Base-by-base conservation (phyloP, 2,329 filamentous ascomycete genomes). In the Fusarium protoensiforme region DNA sequence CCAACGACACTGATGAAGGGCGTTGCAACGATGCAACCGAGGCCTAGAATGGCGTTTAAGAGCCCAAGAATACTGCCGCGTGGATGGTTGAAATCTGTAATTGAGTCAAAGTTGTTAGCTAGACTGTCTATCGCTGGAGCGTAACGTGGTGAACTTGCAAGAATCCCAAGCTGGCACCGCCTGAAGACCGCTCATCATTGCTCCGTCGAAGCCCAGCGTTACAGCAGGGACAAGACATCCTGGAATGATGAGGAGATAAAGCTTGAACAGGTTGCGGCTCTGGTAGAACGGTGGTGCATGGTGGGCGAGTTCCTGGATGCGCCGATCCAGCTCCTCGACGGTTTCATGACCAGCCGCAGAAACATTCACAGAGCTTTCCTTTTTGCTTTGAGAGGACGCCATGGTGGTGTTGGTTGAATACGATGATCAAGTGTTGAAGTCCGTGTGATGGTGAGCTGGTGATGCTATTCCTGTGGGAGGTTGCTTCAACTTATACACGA, bases 151-250 rank as follows among this genome's bases (percentile, higher is more conserved):
- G 16, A 16, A 57, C 71, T 41, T 41, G 71, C 71, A 76, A 18
- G 41, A 22, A 43, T 76, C 66, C 74, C 74, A 76, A 1, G 63
- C 43, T 1, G 72, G 69, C 0, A 77, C 69, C 4, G 70, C 72
- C 8, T 76, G 74, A 1, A 76, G 39, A 4, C 68, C 68, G 9
- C 67, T 71, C 64, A 74, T 85, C 81, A 87, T 85, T 5, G 83
- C 84, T 3, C 83, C 84, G 74, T 87, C 84, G 67, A 85, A 87
- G 2, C 85, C 85, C 1, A 75, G n/a, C 0, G 73, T 75, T 5
- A 75, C 24, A 0, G 73, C 69, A 0, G 73, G 69, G 2, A 67
- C 65, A 1, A 75, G 5, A 27, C 73, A 75, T 11, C 64, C 71
- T 0, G 67, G 62, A 2, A 75, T 58, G 1, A 73, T 75, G 36